These are phyloP conservation scores for Ophiorrhiza pumila DNA, from an alignment of 257 asterid species.

Conservation along the genomic window DNA sequence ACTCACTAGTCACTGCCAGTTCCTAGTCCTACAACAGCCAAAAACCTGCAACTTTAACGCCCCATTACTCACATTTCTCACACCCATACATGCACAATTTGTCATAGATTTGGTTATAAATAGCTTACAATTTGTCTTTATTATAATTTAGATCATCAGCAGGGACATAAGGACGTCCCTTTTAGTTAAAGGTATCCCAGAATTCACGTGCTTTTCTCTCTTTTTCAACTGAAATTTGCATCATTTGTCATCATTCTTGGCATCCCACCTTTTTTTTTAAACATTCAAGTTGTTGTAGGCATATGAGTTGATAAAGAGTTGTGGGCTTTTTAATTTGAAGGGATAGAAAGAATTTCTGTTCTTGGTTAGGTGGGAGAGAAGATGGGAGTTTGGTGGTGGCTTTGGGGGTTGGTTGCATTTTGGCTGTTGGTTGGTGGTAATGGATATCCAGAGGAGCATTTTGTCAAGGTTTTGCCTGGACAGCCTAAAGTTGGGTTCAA, in stretches of 20 bases:
- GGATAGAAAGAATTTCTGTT: not conserved
- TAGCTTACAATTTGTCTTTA: constrained; percentile 3
- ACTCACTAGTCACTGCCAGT: not conserved
- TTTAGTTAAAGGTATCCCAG: constrained; percentile 44
- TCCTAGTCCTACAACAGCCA: not conserved
- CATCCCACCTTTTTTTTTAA: not conserved
- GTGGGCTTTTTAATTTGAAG: not conserved
- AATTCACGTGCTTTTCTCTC: constrained; percentile 56
- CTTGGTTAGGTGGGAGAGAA: not conserved
- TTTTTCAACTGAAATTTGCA: constrained; percentile 19
- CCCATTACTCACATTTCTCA: constrained; percentile 19
- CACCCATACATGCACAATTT: not conserved
- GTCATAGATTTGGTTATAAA: not conserved
- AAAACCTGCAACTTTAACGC: constrained; percentile 20
- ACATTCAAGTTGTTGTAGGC: not conserved
- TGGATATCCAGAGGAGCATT: constrained; percentile 70
- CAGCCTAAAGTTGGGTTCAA: constrained; percentile 76
- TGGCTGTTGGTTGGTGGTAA: constrained; percentile 41
- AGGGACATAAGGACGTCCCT: constrained; percentile 10
- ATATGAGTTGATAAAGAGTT: not conserved
- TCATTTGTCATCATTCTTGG: constrained; percentile 19
- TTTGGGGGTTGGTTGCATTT: constrained; percentile 35
- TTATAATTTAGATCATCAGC: not conserved
- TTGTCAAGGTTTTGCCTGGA: constrained; percentile 73
- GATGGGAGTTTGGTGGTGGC: constrained; percentile 42